A percentile compares a stretch with the other conserved stretches of the same genome.
These are phyloP conservation scores for Strigomonas galati DNA, from an alignment of 208 protist species.

Conservation along the genomic window DNA sequence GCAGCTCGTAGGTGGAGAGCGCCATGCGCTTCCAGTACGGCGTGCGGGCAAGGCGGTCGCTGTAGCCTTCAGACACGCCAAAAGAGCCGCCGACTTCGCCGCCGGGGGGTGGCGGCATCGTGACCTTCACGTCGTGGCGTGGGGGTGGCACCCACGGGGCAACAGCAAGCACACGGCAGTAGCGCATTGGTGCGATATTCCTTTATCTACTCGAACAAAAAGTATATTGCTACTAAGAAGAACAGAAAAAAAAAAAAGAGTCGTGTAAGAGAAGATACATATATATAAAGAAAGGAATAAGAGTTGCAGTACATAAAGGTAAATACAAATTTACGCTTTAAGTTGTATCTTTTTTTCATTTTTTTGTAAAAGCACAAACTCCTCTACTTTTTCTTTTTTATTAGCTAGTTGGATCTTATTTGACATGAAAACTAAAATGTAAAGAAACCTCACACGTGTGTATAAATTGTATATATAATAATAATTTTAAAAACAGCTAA, in stretches of 20 bases:
- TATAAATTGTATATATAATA: too few relatives aligned
- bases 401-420: too few relatives aligned
- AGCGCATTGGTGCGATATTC: constrained; percentile 16
- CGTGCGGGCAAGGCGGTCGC: constrained; percentile 70
- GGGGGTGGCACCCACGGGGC: constrained; percentile 81
- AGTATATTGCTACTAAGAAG: too few relatives aligned
- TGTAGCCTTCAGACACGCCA: constrained; percentile 83
- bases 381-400: too few relatives aligned
- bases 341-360: neutral
- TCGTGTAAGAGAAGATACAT: too few relatives aligned
- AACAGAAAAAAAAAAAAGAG: too few relatives aligned
- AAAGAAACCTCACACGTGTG: too few relatives aligned
- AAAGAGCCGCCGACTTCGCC: constrained; percentile 84
- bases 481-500: constrained; percentile 12
- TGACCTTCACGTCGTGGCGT: constrained; percentile 75
- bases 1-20: constrained; percentile 65
- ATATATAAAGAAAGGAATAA: constrained; percentile 2
- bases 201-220: neutral
- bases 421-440: too few relatives aligned
- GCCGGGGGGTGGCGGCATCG: constrained; percentile 79
- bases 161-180: constrained; percentile 20
- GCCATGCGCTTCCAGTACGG: constrained; percentile 91
- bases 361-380: too few relatives aligned
- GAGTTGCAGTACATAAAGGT: neutral
- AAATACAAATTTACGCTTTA: neutral